A percentile compares a stretch with the other conserved stretches of the same genome.
Evolutionary conservation across 169 alveolate genomes (phyloP).

Genomic region (Haemoproteus tartakovskyi): DNA sequence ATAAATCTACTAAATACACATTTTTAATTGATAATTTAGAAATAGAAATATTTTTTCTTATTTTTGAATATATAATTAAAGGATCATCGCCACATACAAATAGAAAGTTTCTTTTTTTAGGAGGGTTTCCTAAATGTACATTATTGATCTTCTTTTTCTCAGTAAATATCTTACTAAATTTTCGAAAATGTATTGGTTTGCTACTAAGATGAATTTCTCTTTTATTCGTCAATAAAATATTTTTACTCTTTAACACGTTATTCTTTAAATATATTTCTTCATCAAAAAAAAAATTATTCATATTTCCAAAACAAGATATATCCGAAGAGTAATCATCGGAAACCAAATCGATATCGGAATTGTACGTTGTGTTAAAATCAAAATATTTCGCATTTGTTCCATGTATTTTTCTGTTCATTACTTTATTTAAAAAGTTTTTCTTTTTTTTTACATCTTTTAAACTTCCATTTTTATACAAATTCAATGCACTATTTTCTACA

Average conservation of each 20-base stretch:
- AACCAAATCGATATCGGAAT: no score
- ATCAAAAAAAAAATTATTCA: conserved; percentile 42
- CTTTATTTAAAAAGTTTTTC: no score
- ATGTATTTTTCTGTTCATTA: no score
- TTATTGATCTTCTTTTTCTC: conserved; percentile 47
- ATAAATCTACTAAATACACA: conserved; percentile 33
- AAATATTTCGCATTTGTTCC: no score
- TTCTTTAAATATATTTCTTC: conserved; percentile 37
- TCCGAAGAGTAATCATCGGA: conserved; percentile 5
- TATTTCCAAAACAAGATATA: conserved; percentile 6
- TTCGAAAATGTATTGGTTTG: conserved; percentile 14
- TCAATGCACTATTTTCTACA: no score
- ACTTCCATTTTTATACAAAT: no score
- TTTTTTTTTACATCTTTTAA: no score
- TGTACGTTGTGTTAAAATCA: no score
- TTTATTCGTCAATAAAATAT: conserved; percentile 10
- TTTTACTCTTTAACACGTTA: conserved; percentile 14
- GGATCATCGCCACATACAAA: conserved; percentile 55
- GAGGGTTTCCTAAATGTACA: not conserved
- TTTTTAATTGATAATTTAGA: conserved; percentile 52
- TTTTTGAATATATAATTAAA: conserved; percentile 21
- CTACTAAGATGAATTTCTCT: conserved; percentile 28
- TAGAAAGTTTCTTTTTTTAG: conserved; percentile 26
- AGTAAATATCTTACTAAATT: conserved; percentile 5
- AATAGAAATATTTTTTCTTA: conserved; percentile 26